Evolutionary conservation across 202 grass and related monocot genomes (phyloP), one percentile per base, ranked within the genome.

Genomic region (Eragrostis tef): DNA sequence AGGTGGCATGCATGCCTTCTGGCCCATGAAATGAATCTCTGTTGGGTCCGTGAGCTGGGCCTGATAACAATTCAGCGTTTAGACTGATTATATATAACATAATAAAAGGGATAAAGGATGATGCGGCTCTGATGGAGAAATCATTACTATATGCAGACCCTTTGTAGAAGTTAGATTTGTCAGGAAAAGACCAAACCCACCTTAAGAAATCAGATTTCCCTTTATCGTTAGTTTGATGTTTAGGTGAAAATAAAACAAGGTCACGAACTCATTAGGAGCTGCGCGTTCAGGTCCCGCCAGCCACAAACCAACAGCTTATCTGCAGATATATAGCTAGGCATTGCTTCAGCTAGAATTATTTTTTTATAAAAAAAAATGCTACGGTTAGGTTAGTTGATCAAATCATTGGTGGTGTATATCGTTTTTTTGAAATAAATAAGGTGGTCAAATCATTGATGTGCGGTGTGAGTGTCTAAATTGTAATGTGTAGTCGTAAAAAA

Each of bases 21-120:
- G 58, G 74, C 43, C 74, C 74, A 49, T 29, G 54, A 17, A 17
- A 20, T 47, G 44, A n/a, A 77, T 8, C 73, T n/a, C n/a, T 46
- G 22, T 7, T 60, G 21, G 12, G 39, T 45, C 19, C 46, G 41
- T 77, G 24, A 44, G 12, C 12, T 21, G 53, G 74, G 56, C 74
- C 56, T 46, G 5, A 50, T 16, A 43, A 10, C 11, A 27, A 50
- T 29, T 29, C 5, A n/a, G 11, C 50, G 1, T 11, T n/a, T n/a
- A n/a, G n/a, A n/a, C n/a, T n/a, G n/a, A n/a, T n/a, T n/a, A n/a
- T n/a, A 31, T 31, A 31, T 31, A 31, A n/a, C n/a, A n/a, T n/a
- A n/a, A 31, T 31, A 31, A 31, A 31, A 1, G 29, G 29, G 29
- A 31, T 31, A 1, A 31, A 31, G 17, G 13, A 53, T 8, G 16